These are phyloP conservation scores for Bremia lactucae DNA, from an alignment of 352 stramenopile species.

Conservation along the genomic window DNA sequence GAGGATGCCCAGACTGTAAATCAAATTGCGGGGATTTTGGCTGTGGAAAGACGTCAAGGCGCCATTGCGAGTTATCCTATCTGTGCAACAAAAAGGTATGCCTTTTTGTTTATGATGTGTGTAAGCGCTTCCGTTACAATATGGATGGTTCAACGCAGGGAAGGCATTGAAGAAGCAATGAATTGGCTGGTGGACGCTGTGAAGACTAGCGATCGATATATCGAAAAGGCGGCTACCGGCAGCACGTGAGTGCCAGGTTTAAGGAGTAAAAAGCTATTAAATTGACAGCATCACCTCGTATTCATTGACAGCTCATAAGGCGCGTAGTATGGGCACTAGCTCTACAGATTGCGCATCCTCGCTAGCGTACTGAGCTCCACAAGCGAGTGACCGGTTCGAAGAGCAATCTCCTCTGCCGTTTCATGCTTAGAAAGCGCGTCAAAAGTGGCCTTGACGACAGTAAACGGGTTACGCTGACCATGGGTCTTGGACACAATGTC, in stretches of 20 bases:
- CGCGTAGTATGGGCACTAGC: too few species aligned
- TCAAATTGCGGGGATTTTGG: constrained; percentile 33
- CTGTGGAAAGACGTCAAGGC: constrained; percentile 30
- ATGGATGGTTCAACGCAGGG: constrained; percentile 25
- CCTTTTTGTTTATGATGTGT: background rate
- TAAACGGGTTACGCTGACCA: constrained; percentile 91
- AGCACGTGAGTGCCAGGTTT: constrained; percentile 5
- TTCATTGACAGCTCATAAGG: too few species aligned
- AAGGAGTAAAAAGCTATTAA: background rate
- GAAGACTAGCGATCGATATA: constrained; percentile 61
- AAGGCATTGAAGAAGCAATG: constrained; percentile 60
- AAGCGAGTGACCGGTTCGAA: constrained; percentile 86
- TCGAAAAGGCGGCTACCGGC: constrained; percentile 24
- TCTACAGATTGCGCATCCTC: constrained; percentile 61
- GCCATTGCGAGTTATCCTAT: constrained; percentile 38
- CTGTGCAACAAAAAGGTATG: constrained; percentile 48
- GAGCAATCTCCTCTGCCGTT: constrained; percentile 88
- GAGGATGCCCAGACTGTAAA: constrained; percentile 32
- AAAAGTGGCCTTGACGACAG: constrained; percentile 91
- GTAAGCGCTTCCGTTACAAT: too few species aligned
- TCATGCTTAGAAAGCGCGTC: constrained; percentile 91
- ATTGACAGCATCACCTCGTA: too few species aligned
- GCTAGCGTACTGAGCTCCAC: constrained; percentile 72
- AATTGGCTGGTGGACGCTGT: constrained; percentile 66
- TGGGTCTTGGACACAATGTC: constrained; percentile 89